These are phyloP conservation scores for Triangularia setosa DNA, from an alignment of 2,329 filamentous ascomycete genomes.

Conservation along the genomic window DNA sequence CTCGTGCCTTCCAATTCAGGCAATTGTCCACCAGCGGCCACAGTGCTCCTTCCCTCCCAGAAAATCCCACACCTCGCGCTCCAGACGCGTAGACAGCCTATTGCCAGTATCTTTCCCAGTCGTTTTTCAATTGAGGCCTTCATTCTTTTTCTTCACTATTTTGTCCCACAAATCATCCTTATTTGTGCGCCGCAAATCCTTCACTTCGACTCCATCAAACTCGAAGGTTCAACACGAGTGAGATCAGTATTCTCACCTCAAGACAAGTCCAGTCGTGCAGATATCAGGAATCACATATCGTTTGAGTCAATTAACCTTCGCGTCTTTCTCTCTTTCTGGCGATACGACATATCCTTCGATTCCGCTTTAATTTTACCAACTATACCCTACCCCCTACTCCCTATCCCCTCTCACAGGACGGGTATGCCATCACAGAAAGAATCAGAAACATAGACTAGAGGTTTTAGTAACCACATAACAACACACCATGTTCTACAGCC, in stretches of 20 bases:
- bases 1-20: neutral
- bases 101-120: neutral
- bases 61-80: neutral
- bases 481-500: constrained; percentile 81
- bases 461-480: neutral
- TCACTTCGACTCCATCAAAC: neutral
- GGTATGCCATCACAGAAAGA: neutral
- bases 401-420: neutral
- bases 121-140: neutral
- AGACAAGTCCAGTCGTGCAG: neutral
- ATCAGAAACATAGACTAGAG: neutral
- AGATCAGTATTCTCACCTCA: neutral
- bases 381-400: neutral
- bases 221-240: neutral
- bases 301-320: neutral
- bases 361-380: neutral
- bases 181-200: neutral
- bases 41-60: neutral
- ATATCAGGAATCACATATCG: neutral
- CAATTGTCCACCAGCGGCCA: neutral
- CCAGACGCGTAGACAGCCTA: neutral
- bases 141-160: neutral
- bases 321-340: neutral
- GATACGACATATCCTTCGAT: neutral
- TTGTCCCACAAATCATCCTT: neutral